These are phyloP conservation scores for Suhomyces chickasaworum DNA, from an alignment of 1,139 yeast genomes.

Conservation along the genomic window DNA sequence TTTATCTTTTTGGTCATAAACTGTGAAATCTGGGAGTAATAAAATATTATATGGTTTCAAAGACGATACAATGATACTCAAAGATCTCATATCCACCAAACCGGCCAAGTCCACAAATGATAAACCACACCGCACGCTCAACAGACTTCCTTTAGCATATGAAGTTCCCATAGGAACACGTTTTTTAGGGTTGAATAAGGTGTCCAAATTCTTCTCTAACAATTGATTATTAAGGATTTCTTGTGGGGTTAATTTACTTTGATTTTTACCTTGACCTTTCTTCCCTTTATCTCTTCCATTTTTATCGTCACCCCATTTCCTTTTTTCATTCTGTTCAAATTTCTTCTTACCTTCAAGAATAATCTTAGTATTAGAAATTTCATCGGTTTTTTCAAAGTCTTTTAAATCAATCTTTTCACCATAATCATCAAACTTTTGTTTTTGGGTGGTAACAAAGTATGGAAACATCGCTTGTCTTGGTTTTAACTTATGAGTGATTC, in stretches of 20 bases:
- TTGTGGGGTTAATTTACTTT: constrained; percentile 46
- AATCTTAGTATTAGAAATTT: constrained; percentile 39
- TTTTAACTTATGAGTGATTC: constrained; percentile 56
- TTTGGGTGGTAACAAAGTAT: constrained; percentile 49
- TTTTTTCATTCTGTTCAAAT: constrained; percentile 35
- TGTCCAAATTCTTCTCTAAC: constrained; percentile 53
- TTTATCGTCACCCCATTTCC: constrained; percentile 33
- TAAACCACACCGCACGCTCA: constrained; percentile 67
- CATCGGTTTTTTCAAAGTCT: constrained; percentile 66
- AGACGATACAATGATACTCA: constrained; percentile 75
- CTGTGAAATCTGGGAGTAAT: constrained; percentile 52
- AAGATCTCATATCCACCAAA: constrained; percentile 79
- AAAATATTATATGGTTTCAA: constrained; percentile 79
- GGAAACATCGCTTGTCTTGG: constrained; percentile 83
- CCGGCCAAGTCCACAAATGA: constrained; percentile 85
- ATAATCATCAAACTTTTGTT: constrained; percentile 76
- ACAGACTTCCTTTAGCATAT: constrained; percentile 24
- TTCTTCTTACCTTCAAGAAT: constrained; percentile 32
- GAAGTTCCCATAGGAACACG: constrained; percentile 34
- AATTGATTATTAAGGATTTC: constrained; percentile 46
- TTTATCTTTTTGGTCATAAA: constrained; percentile 18
- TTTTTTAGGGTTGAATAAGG: constrained; percentile 58
- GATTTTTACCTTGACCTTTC: constrained; percentile 35
- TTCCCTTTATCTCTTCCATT: constrained; percentile 17
- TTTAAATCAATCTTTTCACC: constrained; percentile 70